phyloP scores from a whole-genome alignment of 371 early-diverging fungal genomes.

The Rhizopus delemar region DNA sequence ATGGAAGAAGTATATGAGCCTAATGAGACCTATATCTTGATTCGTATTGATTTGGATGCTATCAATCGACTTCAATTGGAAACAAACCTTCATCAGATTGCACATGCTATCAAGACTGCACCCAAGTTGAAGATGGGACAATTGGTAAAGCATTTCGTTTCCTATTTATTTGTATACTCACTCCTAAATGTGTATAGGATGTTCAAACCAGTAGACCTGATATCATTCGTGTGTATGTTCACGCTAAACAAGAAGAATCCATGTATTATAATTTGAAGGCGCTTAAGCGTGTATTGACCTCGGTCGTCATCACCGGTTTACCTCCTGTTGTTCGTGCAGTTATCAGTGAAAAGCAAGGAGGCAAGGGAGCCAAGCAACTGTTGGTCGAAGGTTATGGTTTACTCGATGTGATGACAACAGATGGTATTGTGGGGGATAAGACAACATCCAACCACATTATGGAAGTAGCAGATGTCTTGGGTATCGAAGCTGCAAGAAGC shows the following conservation, averaged over 20 bases:
- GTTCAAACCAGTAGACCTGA: constrained; percentile 76
- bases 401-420: constrained; percentile 86
- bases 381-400: constrained; percentile 96
- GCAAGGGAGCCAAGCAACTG: constrained; percentile 63
- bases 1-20: constrained; percentile 88
- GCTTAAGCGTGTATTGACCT: constrained; percentile 82
- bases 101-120: constrained; percentile 73
- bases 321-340: constrained; percentile 87
- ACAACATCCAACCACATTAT: constrained; percentile 94
- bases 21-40: constrained; percentile 72
- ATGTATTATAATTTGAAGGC: constrained; percentile 78
- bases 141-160: constrained; percentile 39
- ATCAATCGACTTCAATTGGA: constrained; percentile 83
- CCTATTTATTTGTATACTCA: background rate
- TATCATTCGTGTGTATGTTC: constrained; percentile 73
- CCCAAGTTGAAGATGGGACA: constrained; percentile 86
- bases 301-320: constrained; percentile 86
- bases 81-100: constrained; percentile 74
- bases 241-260: constrained; percentile 65
- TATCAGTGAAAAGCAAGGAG: constrained; percentile 73
- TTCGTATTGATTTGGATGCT: constrained; percentile 82
- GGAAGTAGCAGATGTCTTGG: constrained; percentile 91
- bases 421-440: constrained; percentile 79
- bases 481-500: constrained; percentile 80
- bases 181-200: constrained; percentile 43